Evolutionary conservation across 257 asterid species (phyloP), one percentile per base, ranked within the genome.

Genomic region (Rauvolfia tetraphylla): DNA sequence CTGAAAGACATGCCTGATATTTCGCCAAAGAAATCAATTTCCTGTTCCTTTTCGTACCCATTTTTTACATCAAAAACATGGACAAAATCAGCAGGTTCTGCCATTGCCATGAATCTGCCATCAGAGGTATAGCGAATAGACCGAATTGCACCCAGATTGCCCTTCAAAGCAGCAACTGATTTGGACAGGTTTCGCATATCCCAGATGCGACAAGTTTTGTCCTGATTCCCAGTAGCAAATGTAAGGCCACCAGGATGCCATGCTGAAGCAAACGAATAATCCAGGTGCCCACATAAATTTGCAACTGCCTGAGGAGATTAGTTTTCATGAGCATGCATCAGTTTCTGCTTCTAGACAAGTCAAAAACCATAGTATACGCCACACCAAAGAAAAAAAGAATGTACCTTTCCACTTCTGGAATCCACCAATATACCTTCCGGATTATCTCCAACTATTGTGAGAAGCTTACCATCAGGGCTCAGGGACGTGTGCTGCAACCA

Each of bases 51-150:
- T 74, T 85, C 86, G 13, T 90, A 94, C 59, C 95, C 97, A 36
- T 87, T 84, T 79, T 83, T 63, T 25, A 92, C 96, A 76, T 92
- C 97, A 62, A 90, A 92, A 41, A 94, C 79, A 38, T 94, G 98
- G 79, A 94, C 97, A 56, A 88, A 94, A 80, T 94, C 98, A 15
- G 97, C 98, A 71, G 97, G 97, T 83, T 94, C 98, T n/a, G 98
- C 97, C 97, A 92, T 94, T 7, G 98, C 90, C 96, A 94, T 83
- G 88, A 87, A 94, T 76, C 91, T 80, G 29, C 98, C 98, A 75
- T 94, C 98, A 6, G 91, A 88, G 17, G 98, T 77, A 82, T 88
- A 94, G 77, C 95, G 97, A 71, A 94, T 86, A 22, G 98, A 94
- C 25, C 97, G 91, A 61, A 94, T 87, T 75, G 98, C 96, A 70